Base-by-base conservation (phyloP, 495 filamentous ascomycete species). In the Podospora pseudoanserina region DNA sequence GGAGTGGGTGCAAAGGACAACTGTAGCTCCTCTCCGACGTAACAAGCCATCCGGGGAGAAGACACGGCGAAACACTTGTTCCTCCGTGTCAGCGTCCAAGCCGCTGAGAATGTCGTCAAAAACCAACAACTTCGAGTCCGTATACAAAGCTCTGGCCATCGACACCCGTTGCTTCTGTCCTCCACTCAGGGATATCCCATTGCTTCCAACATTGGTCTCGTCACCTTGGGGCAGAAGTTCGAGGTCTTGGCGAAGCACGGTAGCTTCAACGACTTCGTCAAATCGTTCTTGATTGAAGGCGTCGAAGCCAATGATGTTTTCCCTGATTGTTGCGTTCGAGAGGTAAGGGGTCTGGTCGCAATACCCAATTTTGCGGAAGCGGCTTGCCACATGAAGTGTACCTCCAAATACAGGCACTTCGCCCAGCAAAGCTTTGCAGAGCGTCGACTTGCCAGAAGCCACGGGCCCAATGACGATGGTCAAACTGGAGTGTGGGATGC, bases 151-250 rank as follows among this genome's bases (percentile, higher is more conserved):
- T 64, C 79, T 68, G 5, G 74, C 70, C 18, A 75, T 68, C 1
- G 72, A 69, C 60, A 91, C 81, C 3, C 89, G 80, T 70, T 91
- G 89, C 68, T 85, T 87, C 69, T 92, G 89, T 0, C 89, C 90
- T 11, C 88, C 89, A 69, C 85, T 88, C 9, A 92, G 79, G 3
- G 82, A 81, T 65, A 89, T 82, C 0, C 89, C 90, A 65, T 87
- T 87, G 77, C 84, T 88, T 9, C 89, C 90, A 67, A 90, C 82
- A 2, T 82, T 72, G 3, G 88, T 91, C 39, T 81, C 72, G 71
- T 92, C 87, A 0, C 74, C 70, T 15, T 68, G 60, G 4, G 72
- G 72, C 3, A 76, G 54, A 1, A 74, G n/a, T 5, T 70, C 75
- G 57, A 90, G 74, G 73, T 90, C 88, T 59, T 82, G 77, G 4